Conservation (phyloP, 306 rosid genomes). For the Arachis hypogaea region DNA sequence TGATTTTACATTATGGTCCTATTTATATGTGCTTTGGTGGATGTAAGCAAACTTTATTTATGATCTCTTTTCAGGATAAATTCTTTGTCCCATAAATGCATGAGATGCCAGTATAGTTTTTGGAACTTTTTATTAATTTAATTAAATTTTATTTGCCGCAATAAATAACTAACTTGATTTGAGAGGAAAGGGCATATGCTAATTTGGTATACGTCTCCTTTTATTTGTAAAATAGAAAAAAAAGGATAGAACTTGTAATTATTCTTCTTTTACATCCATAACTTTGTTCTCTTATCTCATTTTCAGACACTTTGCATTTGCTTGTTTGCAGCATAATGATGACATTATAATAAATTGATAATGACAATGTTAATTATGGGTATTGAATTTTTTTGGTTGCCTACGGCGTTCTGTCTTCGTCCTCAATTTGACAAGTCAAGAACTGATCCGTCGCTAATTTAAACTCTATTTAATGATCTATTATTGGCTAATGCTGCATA, state of each 20-base stretch:
- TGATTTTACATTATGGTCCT: background rate
- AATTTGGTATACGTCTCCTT: conserved; percentile 32
- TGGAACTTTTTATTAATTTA: conserved; percentile 2
- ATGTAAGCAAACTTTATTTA: conserved; percentile 30
- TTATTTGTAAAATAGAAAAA: background rate
- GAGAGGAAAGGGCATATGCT: conserved; percentile 28
- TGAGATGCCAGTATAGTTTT: conserved; percentile 34
- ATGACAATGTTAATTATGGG: background rate
- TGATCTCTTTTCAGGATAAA: conserved; percentile 31
- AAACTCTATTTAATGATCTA: too few relatives aligned
- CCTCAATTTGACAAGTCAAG: too few relatives aligned
- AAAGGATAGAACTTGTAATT: conserved; percentile 15
- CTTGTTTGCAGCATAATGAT: background rate
- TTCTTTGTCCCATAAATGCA: conserved; percentile 37
- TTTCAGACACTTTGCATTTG: background rate
- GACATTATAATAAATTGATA: background rate
- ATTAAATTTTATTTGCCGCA: conserved; percentile 18
- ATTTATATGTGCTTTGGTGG: conserved; percentile 16
- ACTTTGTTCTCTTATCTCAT: background rate
- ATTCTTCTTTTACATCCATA: conserved; percentile 11
- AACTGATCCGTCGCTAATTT: too few relatives aligned
- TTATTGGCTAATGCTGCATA: too few relatives aligned
- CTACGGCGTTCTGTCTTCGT: too few relatives aligned
- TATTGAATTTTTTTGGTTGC: too few relatives aligned
- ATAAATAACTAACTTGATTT: conserved; percentile 3